Evolutionary conservation across 371 early-diverging fungal species (phyloP), one percentile per base, ranked within the genome.

Genomic region (Umbelopsis sp.): DNA sequence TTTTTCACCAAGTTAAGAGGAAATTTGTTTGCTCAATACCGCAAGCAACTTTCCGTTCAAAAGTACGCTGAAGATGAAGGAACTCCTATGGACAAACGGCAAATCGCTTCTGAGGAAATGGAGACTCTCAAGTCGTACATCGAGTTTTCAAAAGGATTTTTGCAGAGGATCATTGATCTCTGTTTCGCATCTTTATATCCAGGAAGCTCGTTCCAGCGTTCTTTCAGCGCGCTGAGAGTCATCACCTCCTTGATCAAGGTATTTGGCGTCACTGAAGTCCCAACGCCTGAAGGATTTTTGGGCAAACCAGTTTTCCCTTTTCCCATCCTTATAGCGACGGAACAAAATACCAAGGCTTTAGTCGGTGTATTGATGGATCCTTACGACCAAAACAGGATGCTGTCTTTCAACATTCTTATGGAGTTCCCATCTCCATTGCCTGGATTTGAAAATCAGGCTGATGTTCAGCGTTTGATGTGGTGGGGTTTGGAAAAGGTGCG

Each of bases 321-420:
- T 75, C 74, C 74, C 41, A 68, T 89, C 1, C 80, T 82, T 7
- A 76, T 88, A 50, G 83, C 84, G 9, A 83, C 77, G 10, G 67
- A 78, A 18, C 76, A 75, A 22, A 73, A 83, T 44, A 80, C 80
- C 9, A 86, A 88, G 37, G 68, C 82, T 6, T 72, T 93, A 44
- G 73, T 91, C 8, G 80, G 85, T 44, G 81, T 84, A 6, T 79
- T 93, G 50, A 78, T 86, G 70, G 87, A 92, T 63, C 85, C 90
- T 0, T 93, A 87, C 62, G 92, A 93, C 37, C 86, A 86, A 20
- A 92, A 91, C 66, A 88, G 93, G 22, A 73, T 75, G 4, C 76
- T 80, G 38, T 89, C 92, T 1, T 86, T 90, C 66, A 86, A 90
- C 22, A 83, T 92, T 25, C 73, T 93, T 16, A 75, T 78, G 37